Evolutionary conservation across 2,329 filamentous ascomycete species (phyloP).

Genomic region (Sporothrix inflata): DNA sequence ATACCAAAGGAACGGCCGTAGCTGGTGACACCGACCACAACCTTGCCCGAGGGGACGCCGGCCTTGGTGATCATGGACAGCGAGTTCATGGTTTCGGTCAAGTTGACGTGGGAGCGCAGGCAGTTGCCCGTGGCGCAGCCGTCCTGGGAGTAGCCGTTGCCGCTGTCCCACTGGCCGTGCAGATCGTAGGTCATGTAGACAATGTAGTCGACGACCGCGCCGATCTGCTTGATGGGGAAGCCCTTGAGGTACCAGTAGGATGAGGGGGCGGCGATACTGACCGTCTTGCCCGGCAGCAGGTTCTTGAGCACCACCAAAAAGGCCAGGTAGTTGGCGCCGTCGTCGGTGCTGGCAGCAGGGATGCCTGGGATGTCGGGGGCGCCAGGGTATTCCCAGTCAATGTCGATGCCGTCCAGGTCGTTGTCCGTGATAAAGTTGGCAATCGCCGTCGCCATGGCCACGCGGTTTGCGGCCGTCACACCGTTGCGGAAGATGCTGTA

Average conservation of each 20-base stretch:
- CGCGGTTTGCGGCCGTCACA: slow-evolving; percentile 27
- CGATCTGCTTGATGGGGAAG: slow-evolving; percentile 40
- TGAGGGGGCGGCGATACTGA: slow-evolving; percentile 38
- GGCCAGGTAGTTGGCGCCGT: slow-evolving; percentile 43
- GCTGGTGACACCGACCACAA: slow-evolving; percentile 41
- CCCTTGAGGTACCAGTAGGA: slow-evolving; percentile 42
- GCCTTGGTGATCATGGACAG: slow-evolving; percentile 47
- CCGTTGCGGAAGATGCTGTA: slow-evolving; percentile 43
- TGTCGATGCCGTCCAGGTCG: slow-evolving; percentile 28
- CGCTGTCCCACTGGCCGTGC: slow-evolving; percentile 47
- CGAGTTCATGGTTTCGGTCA: slow-evolving; percentile 42
- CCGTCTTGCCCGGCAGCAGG: slow-evolving; percentile 35
- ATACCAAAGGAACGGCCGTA: slow-evolving; percentile 44
- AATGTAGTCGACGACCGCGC: slow-evolving; percentile 41
- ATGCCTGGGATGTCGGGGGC: slow-evolving; percentile 39
- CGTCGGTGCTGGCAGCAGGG: slow-evolving; percentile 37
- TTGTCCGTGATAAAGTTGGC: slow-evolving; percentile 24
- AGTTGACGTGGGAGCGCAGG: slow-evolving; percentile 44
- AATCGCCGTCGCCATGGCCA: slow-evolving; percentile 26
- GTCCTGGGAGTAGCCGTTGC: slow-evolving; percentile 26
- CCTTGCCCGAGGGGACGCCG: slow-evolving; percentile 38
- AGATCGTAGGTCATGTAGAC: slow-evolving; percentile 44
- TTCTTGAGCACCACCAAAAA: slow-evolving; percentile 38
- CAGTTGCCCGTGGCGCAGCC: slow-evolving; percentile 42
- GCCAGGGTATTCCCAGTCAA: slow-evolving; percentile 31